Base-by-base conservation (phyloP, 441 rosid genomes). In the Erodium texanum region DNA sequence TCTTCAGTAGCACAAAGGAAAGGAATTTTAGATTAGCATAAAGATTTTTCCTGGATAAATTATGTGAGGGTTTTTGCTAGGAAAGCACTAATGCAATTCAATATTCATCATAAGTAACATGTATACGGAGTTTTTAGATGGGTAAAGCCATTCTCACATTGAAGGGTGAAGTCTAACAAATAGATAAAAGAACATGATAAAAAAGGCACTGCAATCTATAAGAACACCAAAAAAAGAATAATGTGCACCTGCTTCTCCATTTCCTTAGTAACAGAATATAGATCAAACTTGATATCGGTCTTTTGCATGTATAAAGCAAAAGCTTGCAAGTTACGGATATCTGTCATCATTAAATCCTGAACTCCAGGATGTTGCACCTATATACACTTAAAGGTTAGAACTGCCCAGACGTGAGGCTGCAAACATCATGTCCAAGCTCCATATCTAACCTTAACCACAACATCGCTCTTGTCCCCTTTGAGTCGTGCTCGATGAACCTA, bases 291-390 rank as follows among this genome's bases (percentile, higher is more conserved):
- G 77, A 93, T 77, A 79, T 90, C 98, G 12, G 90, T 85, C 83
- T 78, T 90, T 78, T 93, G 98, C 81, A 93, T 83, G 89, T 83
- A 93, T 38, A 87, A 78, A 70, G 98, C 98, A 73, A 93, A 89
- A 69, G 88, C 86, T 85, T 93, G 98, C 81, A 90, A 73, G 79
- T 93, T 93, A 70, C 82, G 86, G 71, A 93, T 89, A 74, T 93
- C 98, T n/a, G 95, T 93, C 96, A 89, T 89, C 98, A 93, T 90
- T 81, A 90, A 82, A 70, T 83, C 82, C 75, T 86, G 85, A 67
- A 90, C 80, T 70, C 97, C 98, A 70, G 96, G 98, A 82, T 89
- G 98, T 78, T 93, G 98, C 76, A 93, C 96, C 98, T 93, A 76
- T 54, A 56, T 56, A 76, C 11, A 63, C 58, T 62, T 62, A 56